Percentiles rank a stretch among this genome's conserved stretches.
Conservation (phyloP, 495 filamentous ascomycete genomes). For the Trichoderma erinaceum region DNA sequence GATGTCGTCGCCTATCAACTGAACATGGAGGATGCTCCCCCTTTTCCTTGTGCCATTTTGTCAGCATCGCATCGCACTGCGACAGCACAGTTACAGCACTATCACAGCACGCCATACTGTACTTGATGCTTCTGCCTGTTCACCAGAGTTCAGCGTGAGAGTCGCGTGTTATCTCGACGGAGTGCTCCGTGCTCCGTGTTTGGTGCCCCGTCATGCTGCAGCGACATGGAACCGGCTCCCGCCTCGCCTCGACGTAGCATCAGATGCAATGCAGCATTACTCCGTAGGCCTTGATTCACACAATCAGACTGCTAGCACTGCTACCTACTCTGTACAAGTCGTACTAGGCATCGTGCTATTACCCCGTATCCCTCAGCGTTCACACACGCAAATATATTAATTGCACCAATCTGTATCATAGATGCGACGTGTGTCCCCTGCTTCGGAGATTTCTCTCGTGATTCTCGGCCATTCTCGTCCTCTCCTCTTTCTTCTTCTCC, state of each 20-base stretch:
- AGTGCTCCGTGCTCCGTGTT: slow-evolving; percentile 3
- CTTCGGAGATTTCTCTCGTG: neutral
- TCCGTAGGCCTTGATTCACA: neutral
- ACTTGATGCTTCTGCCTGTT: too few species aligned
- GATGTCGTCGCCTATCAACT: too few species aligned
- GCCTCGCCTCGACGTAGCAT: neutral
- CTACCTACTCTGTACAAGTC: neutral
- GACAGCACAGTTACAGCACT: too few species aligned
- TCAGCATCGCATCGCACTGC: too few species aligned
- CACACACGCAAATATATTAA: too few species aligned
- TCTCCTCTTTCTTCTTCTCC: neutral
- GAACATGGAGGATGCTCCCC: too few species aligned
- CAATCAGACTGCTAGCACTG: neutral
- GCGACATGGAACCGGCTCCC: neutral
- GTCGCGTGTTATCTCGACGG: neutral
- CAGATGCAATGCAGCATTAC: neutral
- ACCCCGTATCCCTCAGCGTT: too few species aligned
- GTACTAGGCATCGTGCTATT: too few species aligned
- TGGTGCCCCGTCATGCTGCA: neutral
- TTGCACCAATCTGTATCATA: too few species aligned
- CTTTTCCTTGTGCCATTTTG: too few species aligned
- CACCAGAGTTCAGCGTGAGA: too few species aligned
- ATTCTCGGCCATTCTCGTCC: neutral
- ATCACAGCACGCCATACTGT: too few species aligned
- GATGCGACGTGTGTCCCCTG: neutral